phyloP scores from a whole-genome alignment of 179 eudicot species.

The Beta macrorhiza region DNA sequence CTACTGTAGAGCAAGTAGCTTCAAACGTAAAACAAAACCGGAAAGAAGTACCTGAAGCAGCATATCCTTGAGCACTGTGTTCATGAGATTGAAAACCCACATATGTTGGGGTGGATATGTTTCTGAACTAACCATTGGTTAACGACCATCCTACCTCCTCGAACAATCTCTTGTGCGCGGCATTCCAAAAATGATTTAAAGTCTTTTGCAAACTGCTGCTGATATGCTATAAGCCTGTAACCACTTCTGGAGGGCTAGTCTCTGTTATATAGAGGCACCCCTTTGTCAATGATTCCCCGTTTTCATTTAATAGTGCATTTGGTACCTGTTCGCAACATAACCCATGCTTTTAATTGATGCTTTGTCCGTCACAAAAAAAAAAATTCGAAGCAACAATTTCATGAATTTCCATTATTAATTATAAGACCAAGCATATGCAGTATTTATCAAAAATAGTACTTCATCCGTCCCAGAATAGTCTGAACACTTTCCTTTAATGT shows the following conservation, averaged over 20 bases:
- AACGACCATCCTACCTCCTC: slow-evolving; percentile 18
- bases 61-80: neutral
- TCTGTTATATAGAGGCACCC: slow-evolving; percentile 24
- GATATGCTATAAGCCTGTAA: slow-evolving; percentile 15
- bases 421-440: too few species aligned
- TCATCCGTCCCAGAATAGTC: too few species aligned
- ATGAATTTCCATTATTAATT: too few species aligned
- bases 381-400: too few species aligned
- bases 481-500: too few species aligned
- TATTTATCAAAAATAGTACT: too few species aligned
- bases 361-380: neutral
- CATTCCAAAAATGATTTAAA: neutral
- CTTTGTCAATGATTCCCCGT: slow-evolving; percentile 14
- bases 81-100: neutral
- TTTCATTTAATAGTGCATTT: neutral
- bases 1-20: too few species aligned
- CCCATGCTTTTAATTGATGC: neutral
- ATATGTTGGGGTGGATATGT: neutral
- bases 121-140: slow-evolving; percentile 1
- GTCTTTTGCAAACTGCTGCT: slow-evolving; percentile 12
- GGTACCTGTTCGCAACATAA: slow-evolving; percentile 4
- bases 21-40: too few species aligned
- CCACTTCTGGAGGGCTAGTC: slow-evolving; percentile 16
- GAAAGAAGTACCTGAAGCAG: neutral
- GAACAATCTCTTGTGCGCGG: slow-evolving; percentile 10